These are phyloP conservation scores for Exophiala viscosa DNA, from an alignment of 2,329 filamentous ascomycete species.

Conservation along the genomic window DNA sequence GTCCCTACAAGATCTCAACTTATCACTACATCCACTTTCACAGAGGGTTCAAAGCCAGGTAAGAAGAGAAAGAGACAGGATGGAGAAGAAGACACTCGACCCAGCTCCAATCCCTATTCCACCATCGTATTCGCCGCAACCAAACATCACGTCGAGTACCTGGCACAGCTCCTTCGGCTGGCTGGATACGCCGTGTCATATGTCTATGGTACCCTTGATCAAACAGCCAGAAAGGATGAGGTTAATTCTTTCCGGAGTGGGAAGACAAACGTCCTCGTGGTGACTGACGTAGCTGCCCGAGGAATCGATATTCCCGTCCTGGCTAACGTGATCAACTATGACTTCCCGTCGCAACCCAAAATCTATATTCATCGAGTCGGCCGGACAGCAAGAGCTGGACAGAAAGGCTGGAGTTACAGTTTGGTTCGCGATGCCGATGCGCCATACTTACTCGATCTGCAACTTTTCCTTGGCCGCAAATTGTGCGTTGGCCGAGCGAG, in stretches of 20 bases:
- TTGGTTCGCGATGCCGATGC: constrained; percentile 82
- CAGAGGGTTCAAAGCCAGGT: constrained; percentile 37
- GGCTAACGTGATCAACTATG: constrained; percentile 97
- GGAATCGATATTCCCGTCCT: constrained; percentile 97
- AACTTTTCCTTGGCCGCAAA: constrained; percentile 86
- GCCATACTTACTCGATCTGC: constrained; percentile 88
- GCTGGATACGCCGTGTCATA: constrained; percentile 89
- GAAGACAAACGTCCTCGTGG: constrained; percentile 82
- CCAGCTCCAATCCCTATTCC: constrained; percentile 67
- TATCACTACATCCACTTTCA: constrained; percentile 49
- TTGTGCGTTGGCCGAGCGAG: constrained; percentile 69
- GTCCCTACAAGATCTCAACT: constrained; percentile 63
- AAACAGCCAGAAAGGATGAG: constrained; percentile 86
- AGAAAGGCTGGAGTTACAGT: constrained; percentile 92
- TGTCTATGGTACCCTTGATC: constrained; percentile 90
- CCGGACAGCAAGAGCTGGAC: constrained; percentile 88
- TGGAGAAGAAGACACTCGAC: constrained; percentile 46
- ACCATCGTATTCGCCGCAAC: constrained; percentile 94
- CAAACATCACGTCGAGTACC: constrained; percentile 95
- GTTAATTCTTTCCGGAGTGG: constrained; percentile 85
- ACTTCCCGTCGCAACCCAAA: constrained; percentile 95
- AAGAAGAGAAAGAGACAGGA: constrained; percentile 50
- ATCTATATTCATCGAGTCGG: constrained; percentile 95
- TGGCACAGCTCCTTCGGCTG: constrained; percentile 72
- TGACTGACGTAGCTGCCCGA: constrained; percentile 92